phyloP scores from a whole-genome alignment of 129 eudicot genomes.

The Flaveria trinervia region DNA sequence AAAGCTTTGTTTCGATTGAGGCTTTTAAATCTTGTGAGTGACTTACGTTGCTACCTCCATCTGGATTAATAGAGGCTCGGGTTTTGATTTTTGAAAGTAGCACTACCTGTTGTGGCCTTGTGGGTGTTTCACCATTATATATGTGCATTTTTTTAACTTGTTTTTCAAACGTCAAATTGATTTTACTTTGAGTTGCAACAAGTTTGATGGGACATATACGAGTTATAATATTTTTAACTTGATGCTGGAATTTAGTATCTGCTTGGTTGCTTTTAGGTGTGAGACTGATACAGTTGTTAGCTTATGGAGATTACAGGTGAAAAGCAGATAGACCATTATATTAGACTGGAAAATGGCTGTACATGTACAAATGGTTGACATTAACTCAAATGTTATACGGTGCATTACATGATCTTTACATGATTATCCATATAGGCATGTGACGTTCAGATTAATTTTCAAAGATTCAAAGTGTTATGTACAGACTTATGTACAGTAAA shows the following conservation, averaged over 20 bases:
- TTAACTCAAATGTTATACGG: not conserved
- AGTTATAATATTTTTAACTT: not conserved
- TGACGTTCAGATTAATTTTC: not conserved
- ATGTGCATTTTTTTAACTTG: not conserved
- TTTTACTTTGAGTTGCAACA: not conserved
- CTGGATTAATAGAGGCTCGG: not conserved
- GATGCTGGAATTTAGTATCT: not conserved
- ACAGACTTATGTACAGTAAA: not conserved
- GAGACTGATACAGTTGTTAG: slow-evolving; percentile 4
- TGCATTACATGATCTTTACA: not conserved
- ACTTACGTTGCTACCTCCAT: not conserved
- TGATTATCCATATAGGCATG: slow-evolving; percentile 1
- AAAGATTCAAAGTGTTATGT: not conserved
- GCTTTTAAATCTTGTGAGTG: slow-evolving; percentile 11
- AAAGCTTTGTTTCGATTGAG: not conserved
- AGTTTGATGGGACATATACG: not conserved
- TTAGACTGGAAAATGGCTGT: not conserved
- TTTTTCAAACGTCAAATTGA: not conserved
- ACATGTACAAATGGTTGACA: not conserved
- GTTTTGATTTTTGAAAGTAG: not conserved
- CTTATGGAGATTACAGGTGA: not conserved
- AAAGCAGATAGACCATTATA: not conserved
- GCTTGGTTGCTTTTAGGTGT: slow-evolving; percentile 1
- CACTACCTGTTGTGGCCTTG: too few species aligned
- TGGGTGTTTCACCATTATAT: not conserved